Evolutionary conservation across 2,329 filamentous ascomycete genomes (phyloP).

Genomic region (Pseudovirgaria hyperparasitica): DNA sequence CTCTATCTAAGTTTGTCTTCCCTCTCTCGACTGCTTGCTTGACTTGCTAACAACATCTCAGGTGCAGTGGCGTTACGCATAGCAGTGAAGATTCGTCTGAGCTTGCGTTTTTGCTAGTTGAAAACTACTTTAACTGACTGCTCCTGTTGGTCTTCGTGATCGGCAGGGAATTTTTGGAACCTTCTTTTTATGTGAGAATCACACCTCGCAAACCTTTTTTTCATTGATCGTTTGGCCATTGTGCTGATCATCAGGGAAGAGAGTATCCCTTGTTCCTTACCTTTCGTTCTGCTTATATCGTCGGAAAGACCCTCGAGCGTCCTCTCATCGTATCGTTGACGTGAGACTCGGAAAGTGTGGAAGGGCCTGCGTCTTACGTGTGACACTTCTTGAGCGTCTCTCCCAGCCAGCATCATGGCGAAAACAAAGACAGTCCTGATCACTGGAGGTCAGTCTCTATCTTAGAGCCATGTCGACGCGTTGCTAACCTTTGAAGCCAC

Average conservation of each 20-base stretch:
- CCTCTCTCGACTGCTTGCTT: too few relatives aligned
- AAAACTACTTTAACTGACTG: constrained; percentile 69
- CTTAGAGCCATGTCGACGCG: constrained; percentile 3
- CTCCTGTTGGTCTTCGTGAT: constrained; percentile 59
- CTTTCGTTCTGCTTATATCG: constrained; percentile 1
- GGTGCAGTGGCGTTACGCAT: constrained; percentile 71
- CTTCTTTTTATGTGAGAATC: constrained; percentile 13
- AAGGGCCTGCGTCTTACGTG: constrained; percentile 9
- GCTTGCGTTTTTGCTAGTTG: constrained; percentile 82
- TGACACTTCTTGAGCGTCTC: constrained; percentile 7
- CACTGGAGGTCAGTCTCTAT: constrained; percentile 48
- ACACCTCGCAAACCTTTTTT: constrained; percentile 27
- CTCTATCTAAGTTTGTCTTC: too few relatives aligned
- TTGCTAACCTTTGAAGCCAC: constrained; percentile 35
- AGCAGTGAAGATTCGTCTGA: constrained; percentile 82
- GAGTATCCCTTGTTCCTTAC: neutral
- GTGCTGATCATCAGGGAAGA: constrained; percentile 40
- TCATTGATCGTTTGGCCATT: constrained; percentile 38
- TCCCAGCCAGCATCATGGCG: constrained; percentile 17
- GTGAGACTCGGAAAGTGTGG: constrained; percentile 1
- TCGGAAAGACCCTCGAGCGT: constrained; percentile 3
- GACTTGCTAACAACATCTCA: too few relatives aligned
- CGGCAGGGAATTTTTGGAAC: constrained; percentile 4
- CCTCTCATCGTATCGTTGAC: constrained; percentile 8
- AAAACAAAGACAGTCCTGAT: constrained; percentile 55